Conservation (phyloP, 805 yeast genomes). For the Nakazawaea sp. region DNA sequence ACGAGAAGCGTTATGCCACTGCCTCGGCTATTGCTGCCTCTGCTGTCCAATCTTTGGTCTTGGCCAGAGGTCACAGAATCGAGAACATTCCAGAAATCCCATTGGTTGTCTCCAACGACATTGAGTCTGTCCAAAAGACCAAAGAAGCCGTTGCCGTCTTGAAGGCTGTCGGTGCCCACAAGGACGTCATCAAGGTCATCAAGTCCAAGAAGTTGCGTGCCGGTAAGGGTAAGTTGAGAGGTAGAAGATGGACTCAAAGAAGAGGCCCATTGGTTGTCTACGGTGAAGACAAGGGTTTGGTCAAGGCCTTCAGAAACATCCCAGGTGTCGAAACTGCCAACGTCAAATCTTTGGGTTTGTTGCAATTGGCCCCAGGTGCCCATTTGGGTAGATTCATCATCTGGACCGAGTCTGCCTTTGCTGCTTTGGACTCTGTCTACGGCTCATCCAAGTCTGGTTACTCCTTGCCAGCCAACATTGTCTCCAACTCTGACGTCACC, state of each 20-base stretch:
- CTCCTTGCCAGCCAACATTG: constrained; percentile 90
- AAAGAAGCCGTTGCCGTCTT: constrained; percentile 97
- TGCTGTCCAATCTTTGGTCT: constrained; percentile 94
- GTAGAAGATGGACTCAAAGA: constrained; percentile 99
- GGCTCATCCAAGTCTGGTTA: constrained; percentile 87
- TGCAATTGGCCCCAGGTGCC: constrained; percentile 99
- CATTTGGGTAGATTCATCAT: constrained; percentile 99
- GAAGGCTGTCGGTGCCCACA: constrained; percentile 98
- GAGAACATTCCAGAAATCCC: constrained; percentile 98
- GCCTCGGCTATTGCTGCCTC: constrained; percentile 99
- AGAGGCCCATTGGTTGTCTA: constrained; percentile 99
- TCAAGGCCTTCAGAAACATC: constrained; percentile 98
- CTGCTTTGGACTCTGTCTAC: constrained; percentile 94
- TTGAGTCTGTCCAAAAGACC: constrained; percentile 92
- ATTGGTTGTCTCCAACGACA: constrained; percentile 88
- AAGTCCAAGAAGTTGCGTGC: constrained; percentile 99
- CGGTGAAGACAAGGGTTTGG: constrained; percentile 95
- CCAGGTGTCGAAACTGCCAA: constrained; percentile 99
- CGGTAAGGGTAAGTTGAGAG: constrained; percentile 99
- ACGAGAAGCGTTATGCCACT: constrained; percentile 99
- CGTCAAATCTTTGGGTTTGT: constrained; percentile 87
- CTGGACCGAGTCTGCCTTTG: constrained; percentile 99
- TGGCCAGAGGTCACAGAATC: constrained; percentile 99
- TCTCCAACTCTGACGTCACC: constrained; percentile 92
- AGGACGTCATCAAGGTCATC: constrained; percentile 96